Percentiles rank a stretch among this genome's conserved stretches.
phyloP scores from a whole-genome alignment of 768 basidiomycete genomes.

The Termitomyces sp. region DNA sequence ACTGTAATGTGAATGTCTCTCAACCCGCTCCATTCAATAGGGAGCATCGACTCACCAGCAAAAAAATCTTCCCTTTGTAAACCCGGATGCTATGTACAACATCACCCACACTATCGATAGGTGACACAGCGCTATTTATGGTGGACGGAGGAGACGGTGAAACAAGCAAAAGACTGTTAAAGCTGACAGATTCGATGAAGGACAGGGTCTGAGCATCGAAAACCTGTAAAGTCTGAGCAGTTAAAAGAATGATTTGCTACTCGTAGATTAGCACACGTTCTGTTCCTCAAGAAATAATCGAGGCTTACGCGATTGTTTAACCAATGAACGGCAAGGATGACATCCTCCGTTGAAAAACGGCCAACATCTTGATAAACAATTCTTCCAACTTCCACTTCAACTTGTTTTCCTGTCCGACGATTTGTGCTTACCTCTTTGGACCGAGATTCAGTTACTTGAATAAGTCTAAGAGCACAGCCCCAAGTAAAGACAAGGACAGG shows the following conservation, averaged over 20 bases:
- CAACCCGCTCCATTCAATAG: background rate
- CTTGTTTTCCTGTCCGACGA: slow-evolving; percentile 53
- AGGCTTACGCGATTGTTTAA: slow-evolving; percentile 78
- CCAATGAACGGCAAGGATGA: slow-evolving; percentile 80
- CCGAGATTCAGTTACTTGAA: slow-evolving; percentile 60
- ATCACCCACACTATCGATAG: slow-evolving; percentile 43
- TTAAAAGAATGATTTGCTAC: slow-evolving; percentile 71
- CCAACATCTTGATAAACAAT: slow-evolving; percentile 58
- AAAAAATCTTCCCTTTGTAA: slow-evolving; percentile 89
- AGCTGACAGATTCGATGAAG: slow-evolving; percentile 56
- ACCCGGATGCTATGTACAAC: slow-evolving; percentile 67
- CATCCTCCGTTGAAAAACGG: slow-evolving; percentile 53
- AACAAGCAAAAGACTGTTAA: slow-evolving; percentile 50
- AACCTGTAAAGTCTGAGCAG: slow-evolving; percentile 52
- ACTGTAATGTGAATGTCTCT: slow-evolving; percentile 31
- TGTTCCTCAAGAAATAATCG: slow-evolving; percentile 12
- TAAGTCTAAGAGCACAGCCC: slow-evolving; percentile 61
- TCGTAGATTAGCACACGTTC: slow-evolving; percentile 1
- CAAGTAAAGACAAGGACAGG: slow-evolving; percentile 84
- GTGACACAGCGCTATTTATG: slow-evolving; percentile 38
- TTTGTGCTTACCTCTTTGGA: slow-evolving; percentile 43
- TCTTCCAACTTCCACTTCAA: slow-evolving; percentile 54
- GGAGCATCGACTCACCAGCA: slow-evolving; percentile 57
- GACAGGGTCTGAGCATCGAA: slow-evolving; percentile 55
- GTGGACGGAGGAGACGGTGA: slow-evolving; percentile 47